Evolutionary conservation across 164 flowering plant genomes (phyloP), one percentile per base, ranked within the genome.

Genomic region (Vitis rotundifolia): DNA sequence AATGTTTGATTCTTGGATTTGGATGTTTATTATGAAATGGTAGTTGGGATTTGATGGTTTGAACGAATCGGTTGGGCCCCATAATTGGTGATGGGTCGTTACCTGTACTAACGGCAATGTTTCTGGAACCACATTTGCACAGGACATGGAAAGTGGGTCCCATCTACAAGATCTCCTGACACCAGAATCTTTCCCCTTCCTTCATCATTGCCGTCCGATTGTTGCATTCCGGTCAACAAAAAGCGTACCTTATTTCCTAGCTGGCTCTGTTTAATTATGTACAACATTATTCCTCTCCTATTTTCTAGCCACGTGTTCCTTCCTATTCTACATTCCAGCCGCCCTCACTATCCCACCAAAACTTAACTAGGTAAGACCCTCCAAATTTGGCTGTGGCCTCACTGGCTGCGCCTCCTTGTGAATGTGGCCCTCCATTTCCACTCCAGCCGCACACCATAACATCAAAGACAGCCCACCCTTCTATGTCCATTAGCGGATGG

Each of bases 111-210:
- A 75, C 70, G 70, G 71, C 61, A 13, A 54, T 52, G 77, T 69
- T 49, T 75, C 61, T 66, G 67, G 78, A 75, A 61, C 70, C 60
- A 55, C 55, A 14, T 63, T 29, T 13, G 8, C 51, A 64, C 50
- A 64, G 44, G 67, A 74, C 74, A 71, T 29, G 63, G 64, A 62
- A 56, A 58, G 15, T 49, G 54, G 76, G 74, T 61, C 80, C 76
- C 67, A 12, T n/a, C 37, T 8, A 59, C 44, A 77, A 80, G 80
- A 78, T 80, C 82, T 70, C 56, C 82, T 77, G 82, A 81, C 81
- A 76, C 59, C 19, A 76, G 77, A 64, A 83, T 78, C 84, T 80
- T 61, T 78, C 71, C 59, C 14, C 63, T 71, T 73, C 77, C 72
- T 65, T 66, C 65, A 74, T 77, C 72, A 49, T 64, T 62, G 54